phyloP scores from a whole-genome alignment of 345 rosid species.

The Eucalyptus sp. region DNA sequence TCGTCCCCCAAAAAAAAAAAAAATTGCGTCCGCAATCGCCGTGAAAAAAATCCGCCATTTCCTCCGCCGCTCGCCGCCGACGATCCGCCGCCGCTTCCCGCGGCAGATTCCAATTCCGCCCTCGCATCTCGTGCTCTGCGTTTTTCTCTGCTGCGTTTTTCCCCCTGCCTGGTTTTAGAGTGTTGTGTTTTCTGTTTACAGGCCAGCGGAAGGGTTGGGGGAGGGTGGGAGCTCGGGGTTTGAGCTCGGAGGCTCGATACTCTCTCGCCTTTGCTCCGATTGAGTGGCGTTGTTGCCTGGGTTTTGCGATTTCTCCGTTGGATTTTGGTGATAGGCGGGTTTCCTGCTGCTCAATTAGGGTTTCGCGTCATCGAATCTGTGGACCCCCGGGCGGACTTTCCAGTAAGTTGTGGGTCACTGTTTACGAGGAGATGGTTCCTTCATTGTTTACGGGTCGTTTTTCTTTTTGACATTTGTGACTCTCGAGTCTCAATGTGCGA shows the following conservation, averaged over 20 bases:
- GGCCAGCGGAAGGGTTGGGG: neutral
- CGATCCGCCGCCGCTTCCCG: neutral
- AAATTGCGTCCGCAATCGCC: neutral
- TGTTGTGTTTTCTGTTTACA: neutral
- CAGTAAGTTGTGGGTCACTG: neutral
- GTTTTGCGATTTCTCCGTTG: neutral
- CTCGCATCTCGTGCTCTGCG: neutral
- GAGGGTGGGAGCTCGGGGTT: neutral
- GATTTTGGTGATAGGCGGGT: constrained; percentile 18
- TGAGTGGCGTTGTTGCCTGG: neutral
- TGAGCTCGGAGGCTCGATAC: neutral
- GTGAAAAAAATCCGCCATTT: neutral
- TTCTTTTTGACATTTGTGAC: neutral
- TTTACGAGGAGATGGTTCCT: neutral
- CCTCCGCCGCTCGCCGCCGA: neutral
- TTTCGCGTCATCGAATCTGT: neutral
- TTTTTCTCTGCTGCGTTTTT: neutral
- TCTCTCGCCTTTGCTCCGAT: neutral
- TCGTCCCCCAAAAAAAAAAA: no score
- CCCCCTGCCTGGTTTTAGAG: neutral
- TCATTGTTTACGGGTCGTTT: neutral
- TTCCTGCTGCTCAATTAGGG: constrained; percentile 21
- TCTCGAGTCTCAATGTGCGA: neutral
- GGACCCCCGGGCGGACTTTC: neutral
- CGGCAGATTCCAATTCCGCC: neutral